phyloP scores from a whole-genome alignment of 2,329 filamentous ascomycete genomes.

The Aspergillus fructus region DNA sequence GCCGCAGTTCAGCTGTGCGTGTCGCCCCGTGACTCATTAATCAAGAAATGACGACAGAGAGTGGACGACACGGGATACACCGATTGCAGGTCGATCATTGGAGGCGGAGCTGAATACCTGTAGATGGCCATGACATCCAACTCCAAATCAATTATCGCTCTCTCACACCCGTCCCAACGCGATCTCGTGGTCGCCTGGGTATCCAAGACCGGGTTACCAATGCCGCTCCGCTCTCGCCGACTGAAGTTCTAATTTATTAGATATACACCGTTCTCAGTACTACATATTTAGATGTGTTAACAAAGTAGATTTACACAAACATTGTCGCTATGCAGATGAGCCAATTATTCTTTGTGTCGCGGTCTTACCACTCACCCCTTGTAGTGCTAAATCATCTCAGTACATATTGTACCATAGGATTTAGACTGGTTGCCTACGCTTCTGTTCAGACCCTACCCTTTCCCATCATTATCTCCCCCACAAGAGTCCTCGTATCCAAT shows the following conservation, averaged over 20 bases:
- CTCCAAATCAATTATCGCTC: background rate
- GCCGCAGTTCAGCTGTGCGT: constrained; percentile 28
- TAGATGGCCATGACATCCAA: background rate
- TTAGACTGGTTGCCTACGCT: background rate
- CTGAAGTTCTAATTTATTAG: too few species aligned
- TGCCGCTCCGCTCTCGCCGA: too few species aligned
- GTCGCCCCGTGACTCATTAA: constrained; percentile 13
- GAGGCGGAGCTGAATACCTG: background rate
- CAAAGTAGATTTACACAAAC: too few species aligned
- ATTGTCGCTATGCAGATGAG: too few species aligned
- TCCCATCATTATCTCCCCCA: background rate
- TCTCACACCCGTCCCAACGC: background rate
- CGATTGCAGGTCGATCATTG: background rate
- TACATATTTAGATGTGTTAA: too few species aligned
- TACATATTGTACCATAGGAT: too few species aligned
- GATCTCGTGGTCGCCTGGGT: background rate
- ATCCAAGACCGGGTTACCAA: background rate
- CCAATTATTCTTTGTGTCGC: too few species aligned
- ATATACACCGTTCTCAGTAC: too few species aligned
- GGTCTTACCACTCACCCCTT: too few species aligned
- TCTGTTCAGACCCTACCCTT: background rate
- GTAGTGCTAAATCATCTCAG: too few species aligned
- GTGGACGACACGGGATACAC: background rate
- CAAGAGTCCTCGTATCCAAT: background rate
- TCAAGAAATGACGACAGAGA: background rate